Evolutionary conservation across 73 alveolate species (phyloP), one percentile per base, ranked within the genome.

Genomic region (Paramecium caudatum): DNA sequence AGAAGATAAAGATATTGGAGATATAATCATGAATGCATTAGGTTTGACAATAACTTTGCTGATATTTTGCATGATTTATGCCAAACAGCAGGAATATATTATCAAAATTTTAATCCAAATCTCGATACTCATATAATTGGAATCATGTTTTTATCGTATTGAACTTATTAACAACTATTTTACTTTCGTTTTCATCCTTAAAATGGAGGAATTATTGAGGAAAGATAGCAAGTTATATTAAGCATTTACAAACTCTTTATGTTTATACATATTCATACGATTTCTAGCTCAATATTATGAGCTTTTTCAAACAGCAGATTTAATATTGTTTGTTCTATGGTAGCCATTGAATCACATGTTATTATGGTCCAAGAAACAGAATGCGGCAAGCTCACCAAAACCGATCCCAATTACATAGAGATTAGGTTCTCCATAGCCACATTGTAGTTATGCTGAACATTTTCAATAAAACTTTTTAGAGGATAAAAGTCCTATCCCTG

Each of bases 281-380:
- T 27, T 55, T 7, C 23, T 25, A 9, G 30, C 30, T 15, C n/a
- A 55, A 55, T 55, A 10, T 55, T 55, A 55, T 10, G 8, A 5
- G 0, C 21, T 27, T 27, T 55, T 55, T 55, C 46, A 37, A 12
- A 55, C 80, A 5, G 23, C 30, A 10, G n/a, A 55, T 27, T 55
- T 55, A 1, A 55, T 55, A 13, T 55, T 55, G 16, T 27, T 55
- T 27, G 80, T 55, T 55, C 80, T 55, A 16, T 55, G 80, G 80
- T 55, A 55, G 30, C 80, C 80, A 3, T 43, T 55, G 4, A 55
- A 55, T 21, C 80, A 55, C n/a, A 25, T 21, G 0, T 15, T 55
- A 12, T 0, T 55, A 5, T 21, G 30, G 9, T 21, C 30, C 16
- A 55, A 55, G 30, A 27, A 12, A 55, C 13, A 37, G 30, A 3